These are phyloP conservation scores for Coriolopsis trogii DNA, from an alignment of 1,284 basidiomycete genomes.

Conservation along the genomic window DNA sequence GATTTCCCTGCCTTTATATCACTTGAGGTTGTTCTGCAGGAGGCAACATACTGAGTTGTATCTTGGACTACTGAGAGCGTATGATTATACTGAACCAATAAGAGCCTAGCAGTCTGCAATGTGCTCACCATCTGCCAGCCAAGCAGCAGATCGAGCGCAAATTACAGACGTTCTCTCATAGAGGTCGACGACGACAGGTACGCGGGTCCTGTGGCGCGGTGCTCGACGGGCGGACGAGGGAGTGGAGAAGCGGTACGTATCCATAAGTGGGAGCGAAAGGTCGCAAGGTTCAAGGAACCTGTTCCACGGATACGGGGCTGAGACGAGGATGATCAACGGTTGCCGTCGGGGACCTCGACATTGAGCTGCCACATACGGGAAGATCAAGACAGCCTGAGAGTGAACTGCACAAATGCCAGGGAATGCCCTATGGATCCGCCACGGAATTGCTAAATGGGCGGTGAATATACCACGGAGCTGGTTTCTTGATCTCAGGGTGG, in stretches of 20 bases:
- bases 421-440: not conserved
- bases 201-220: too few species aligned
- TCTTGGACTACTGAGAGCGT: not conserved
- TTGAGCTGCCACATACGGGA: constrained; percentile 1
- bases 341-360: constrained; percentile 3
- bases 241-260: not conserved
- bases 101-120: not conserved
- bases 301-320: constrained; percentile 9
- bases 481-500: not conserved
- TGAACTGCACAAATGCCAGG: not conserved
- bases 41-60: too few species aligned
- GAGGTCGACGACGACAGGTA: not conserved
- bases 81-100: not conserved
- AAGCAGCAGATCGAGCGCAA: not conserved
- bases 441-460: not conserved
- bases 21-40: too few species aligned
- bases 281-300: constrained; percentile 7
- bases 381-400: constrained; percentile 1
- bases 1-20: constrained; percentile 10
- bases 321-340: not conserved
- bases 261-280: not conserved
- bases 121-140: too few species aligned
- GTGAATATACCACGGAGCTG: not conserved
- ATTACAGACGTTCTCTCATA: constrained; percentile 3
- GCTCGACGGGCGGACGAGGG: not conserved